phyloP scores from a whole-genome alignment of 495 filamentous ascomycete genomes.

The Saxophila tyrrhenica region DNA sequence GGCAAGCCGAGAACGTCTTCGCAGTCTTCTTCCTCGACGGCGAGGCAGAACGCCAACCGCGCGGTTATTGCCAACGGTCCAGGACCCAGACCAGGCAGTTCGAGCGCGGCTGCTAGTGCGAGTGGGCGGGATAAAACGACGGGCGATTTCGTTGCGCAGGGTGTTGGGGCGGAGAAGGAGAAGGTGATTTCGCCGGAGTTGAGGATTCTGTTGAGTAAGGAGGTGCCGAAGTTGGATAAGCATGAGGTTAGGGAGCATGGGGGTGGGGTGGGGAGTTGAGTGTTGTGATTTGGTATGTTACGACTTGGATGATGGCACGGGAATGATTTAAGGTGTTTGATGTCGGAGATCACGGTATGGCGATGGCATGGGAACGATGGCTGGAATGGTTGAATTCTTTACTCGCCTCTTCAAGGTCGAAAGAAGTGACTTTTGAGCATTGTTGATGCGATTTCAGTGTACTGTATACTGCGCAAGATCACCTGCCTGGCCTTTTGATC shows the following conservation, averaged over 20 bases:
- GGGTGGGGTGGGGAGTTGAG: constrained; percentile 21
- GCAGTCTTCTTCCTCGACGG: background rate
- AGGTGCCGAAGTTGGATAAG: constrained; percentile 52
- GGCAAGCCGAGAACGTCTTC: constrained; percentile 7
- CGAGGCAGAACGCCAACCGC: background rate
- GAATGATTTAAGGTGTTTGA: too few relatives aligned
- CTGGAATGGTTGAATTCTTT: too few relatives aligned
- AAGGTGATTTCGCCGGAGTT: constrained; percentile 75
- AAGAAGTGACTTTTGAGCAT: too few relatives aligned
- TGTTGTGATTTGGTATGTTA: too few relatives aligned
- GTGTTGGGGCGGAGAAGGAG: constrained; percentile 30
- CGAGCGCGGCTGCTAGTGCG: background rate
- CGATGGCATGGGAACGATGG: too few relatives aligned
- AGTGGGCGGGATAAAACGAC: constrained; percentile 11
- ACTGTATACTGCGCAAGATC: too few relatives aligned
- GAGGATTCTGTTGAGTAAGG: constrained; percentile 58
- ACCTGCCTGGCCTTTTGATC: too few relatives aligned
- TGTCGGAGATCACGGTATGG: too few relatives aligned
- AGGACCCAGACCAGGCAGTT: background rate
- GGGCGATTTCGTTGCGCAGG: constrained; percentile 28
- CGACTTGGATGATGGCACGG: background rate
- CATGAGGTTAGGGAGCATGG: constrained; percentile 35
- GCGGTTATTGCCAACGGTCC: background rate
- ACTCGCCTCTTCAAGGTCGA: too few relatives aligned
- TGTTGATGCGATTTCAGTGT: too few relatives aligned